These are phyloP conservation scores for Candida piceae DNA, from an alignment of 805 yeast genomes.

Conservation along the genomic window DNA sequence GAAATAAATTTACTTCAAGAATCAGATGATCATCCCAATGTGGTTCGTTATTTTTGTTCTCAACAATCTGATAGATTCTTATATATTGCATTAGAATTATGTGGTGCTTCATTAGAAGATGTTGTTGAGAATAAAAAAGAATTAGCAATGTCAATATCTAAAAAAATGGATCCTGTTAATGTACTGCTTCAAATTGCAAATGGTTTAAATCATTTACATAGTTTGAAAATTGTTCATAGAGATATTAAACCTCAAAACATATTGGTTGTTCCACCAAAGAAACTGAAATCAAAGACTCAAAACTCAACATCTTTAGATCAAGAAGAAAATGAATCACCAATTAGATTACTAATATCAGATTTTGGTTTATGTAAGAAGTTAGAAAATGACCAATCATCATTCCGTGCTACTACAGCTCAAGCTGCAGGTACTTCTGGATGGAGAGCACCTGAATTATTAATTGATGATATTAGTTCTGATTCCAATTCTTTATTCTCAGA, in stretches of 20 bases:
- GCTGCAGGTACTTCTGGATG: conserved; percentile 98
- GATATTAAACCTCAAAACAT: conserved; percentile 95
- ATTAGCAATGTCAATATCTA: conserved; percentile 32
- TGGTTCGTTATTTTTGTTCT: conserved; percentile 88
- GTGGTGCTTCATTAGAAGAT: conserved; percentile 86
- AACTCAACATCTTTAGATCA: conserved; percentile 2
- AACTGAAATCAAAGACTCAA: conserved; percentile 19
- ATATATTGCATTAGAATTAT: conserved; percentile 89
- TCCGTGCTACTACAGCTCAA: conserved; percentile 84
- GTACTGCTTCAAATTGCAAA: conserved; percentile 71
- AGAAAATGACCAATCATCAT: conserved; percentile 89
- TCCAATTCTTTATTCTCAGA: conserved; percentile 12
- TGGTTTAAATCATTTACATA: conserved; percentile 84
- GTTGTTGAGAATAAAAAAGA: conserved; percentile 53
- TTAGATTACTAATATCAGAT: conserved; percentile 82
- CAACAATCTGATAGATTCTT: conserved; percentile 82
- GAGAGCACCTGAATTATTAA: conserved; percentile 90
- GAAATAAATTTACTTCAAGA: conserved; percentile 86
- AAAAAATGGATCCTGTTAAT: conserved; percentile 43
- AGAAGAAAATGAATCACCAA: conserved; percentile 32
- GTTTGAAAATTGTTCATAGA: conserved; percentile 87
- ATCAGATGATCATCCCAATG: conserved; percentile 96
- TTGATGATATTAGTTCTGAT: conserved; percentile 31
- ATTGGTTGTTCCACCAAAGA: conserved; percentile 68
- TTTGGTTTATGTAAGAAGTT: conserved; percentile 92